Conservation (phyloP, 768 basidiomycete species). For the Mycena galericulata region DNA sequence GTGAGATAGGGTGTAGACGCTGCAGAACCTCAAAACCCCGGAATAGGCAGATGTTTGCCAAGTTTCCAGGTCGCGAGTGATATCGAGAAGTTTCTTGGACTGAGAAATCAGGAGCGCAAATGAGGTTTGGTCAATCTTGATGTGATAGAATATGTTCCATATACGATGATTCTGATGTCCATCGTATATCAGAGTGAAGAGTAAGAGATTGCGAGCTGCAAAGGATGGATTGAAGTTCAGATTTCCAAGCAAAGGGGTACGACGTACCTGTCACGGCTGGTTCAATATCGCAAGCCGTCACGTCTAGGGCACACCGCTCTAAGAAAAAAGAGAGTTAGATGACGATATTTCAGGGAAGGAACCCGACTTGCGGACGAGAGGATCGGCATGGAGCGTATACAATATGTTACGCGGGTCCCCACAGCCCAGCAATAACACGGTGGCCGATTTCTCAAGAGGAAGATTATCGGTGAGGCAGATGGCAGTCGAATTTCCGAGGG, state of each 20-base stretch:
- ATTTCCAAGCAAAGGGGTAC: not conserved
- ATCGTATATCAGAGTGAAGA: conserved; percentile 49
- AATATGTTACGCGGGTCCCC: conserved; percentile 63
- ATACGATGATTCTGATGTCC: conserved; percentile 27
- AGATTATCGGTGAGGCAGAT: conserved; percentile 55
- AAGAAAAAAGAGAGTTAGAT: not conserved
- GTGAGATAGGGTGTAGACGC: conserved; percentile 44
- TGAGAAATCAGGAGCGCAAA: conserved; percentile 41
- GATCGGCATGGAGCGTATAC: conserved; percentile 51
- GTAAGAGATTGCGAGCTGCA: conserved; percentile 52
- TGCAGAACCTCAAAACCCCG: conserved; percentile 45
- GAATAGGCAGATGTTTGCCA: conserved; percentile 46
- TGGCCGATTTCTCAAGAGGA: conserved; percentile 53
- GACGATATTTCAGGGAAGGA: not conserved
- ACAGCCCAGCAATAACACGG: conserved; percentile 58
- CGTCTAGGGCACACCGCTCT: conserved; percentile 41
- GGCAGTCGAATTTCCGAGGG: conserved; percentile 64
- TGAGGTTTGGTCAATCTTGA: conserved; percentile 45
- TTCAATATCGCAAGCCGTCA: conserved; percentile 55
- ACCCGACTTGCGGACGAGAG: conserved; percentile 30
- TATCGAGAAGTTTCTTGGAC: conserved; percentile 43
- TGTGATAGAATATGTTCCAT: conserved; percentile 54
- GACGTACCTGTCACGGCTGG: conserved; percentile 50
- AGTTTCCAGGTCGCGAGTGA: conserved; percentile 35
- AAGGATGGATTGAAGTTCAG: not conserved